phyloP scores from a whole-genome alignment of 768 basidiomycete genomes.

The Tulasnella sp. region DNA sequence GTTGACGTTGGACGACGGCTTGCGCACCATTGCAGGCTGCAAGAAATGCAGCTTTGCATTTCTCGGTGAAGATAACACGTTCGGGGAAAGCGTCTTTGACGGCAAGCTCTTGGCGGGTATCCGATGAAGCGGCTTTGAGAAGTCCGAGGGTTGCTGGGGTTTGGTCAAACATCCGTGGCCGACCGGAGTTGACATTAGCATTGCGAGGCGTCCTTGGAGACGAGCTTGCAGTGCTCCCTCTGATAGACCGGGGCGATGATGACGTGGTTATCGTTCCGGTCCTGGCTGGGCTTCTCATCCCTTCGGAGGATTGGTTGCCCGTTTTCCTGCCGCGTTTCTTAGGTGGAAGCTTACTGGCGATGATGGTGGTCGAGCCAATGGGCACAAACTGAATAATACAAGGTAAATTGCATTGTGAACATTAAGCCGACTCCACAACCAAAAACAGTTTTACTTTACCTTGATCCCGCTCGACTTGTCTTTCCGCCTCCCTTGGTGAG shows the following conservation, averaged over 20 bases:
- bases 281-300: background rate
- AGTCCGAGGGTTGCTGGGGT: background rate
- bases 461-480: background rate
- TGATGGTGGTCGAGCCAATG: background rate
- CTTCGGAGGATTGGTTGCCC: background rate
- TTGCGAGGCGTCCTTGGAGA: background rate
- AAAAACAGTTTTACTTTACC: background rate
- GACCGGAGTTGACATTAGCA: too few species aligned
- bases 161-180: too few species aligned
- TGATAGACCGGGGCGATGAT: background rate
- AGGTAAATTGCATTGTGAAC: background rate
- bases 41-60: background rate
- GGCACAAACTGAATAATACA: background rate
- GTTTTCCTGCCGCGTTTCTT: background rate
- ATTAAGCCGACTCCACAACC: background rate
- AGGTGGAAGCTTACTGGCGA: background rate
- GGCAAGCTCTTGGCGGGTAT: background rate
- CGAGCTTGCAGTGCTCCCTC: background rate
- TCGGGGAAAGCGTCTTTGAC: background rate
- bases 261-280: background rate
- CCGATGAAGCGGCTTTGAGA: background rate
- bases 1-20: background rate
- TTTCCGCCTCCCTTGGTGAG: background rate
- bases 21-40: background rate
- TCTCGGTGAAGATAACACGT: background rate